phyloP scores from a whole-genome alignment of 768 basidiomycete species.

The Psilocybe azurescens region DNA sequence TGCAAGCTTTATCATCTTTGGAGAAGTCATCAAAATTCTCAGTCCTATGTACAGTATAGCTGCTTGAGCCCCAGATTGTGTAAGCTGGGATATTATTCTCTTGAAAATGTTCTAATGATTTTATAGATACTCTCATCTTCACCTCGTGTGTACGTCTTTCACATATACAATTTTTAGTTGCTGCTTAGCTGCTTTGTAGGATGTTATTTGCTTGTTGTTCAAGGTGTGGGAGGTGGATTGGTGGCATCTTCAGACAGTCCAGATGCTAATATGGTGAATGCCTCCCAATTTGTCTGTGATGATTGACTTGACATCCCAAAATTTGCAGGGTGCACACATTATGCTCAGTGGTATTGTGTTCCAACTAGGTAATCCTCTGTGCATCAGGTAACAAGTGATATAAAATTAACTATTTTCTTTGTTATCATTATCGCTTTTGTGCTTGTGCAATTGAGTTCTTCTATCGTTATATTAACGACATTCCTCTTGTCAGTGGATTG shows the following conservation, averaged over 20 bases:
- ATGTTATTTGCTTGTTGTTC: conserved; percentile 63
- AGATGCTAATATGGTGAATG: not conserved
- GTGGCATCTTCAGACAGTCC: conserved; percentile 38
- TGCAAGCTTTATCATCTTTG: conserved; percentile 64
- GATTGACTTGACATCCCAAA: not conserved
- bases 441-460: conserved; percentile 31
- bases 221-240: conserved; percentile 66
- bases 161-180: not conserved
- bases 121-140: conserved; percentile 49
- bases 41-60: conserved; percentile 46
- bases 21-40: conserved; percentile 47
- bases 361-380: conserved; percentile 47
- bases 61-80: conserved; percentile 48
- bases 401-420: not conserved
- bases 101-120: not conserved
- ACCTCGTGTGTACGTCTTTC: conserved; percentile 30
- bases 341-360: conserved; percentile 71
- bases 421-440: conserved; percentile 46
- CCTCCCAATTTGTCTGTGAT: not conserved
- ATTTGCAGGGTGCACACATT: conserved; percentile 40
- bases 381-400: too few species aligned
- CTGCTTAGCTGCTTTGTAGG: not conserved
- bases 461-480: conserved; percentile 1
- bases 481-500: not conserved
- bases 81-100: conserved; percentile 29